Base-by-base conservation (phyloP, 192 early-diverging fungal species). In the Kickxella alabastrina region DNA sequence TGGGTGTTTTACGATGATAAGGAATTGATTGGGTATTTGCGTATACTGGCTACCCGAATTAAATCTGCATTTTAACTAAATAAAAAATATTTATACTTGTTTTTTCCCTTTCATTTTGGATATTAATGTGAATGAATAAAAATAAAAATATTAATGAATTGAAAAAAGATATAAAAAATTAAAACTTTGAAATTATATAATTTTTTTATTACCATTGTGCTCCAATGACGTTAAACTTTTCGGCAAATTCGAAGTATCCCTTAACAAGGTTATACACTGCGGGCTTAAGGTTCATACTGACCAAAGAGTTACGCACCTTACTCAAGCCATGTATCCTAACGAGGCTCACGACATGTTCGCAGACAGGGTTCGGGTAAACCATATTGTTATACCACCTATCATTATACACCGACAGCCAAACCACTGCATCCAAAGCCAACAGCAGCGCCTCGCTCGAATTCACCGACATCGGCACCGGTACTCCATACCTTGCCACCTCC, bases 331-430 rank as follows among this genome's bases (percentile, higher is more conserved):
- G 91, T 35, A 68, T 78, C 38, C 82, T 71, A 48, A 98, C 91
- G 13, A 99, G 74, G 55, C 80, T 89, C 75, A 95, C 90, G 26
- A 99, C 52, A 41, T 83, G 85, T 43, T 81, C 67, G n/a, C 88
- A 83, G 19, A 98, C 83, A 6, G 87, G 85, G 17, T 88, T 91
- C 19, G 97, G 97, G 62, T 90, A 99, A 13, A 87, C 82, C 70
- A 88, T 91, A 42, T 92, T 90, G 54, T 90, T 88, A 72, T 92
- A 95, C 79, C 93, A 88, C 24, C 92, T 82, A 49, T 96, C 93
- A 44, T 92, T 80, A 43, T 89, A 86, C 10, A 88, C 83, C 10
- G 91, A 82, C 47, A 97, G 75, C 74, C 88, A 89, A 35, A 88
- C 90, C 19, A 87, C 83, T 4, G 85, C 87, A 40, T 83, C 75